Base-by-base conservation (phyloP, 2,329 filamentous ascomycete genomes). In the Cryphonectria carpinicola region DNA sequence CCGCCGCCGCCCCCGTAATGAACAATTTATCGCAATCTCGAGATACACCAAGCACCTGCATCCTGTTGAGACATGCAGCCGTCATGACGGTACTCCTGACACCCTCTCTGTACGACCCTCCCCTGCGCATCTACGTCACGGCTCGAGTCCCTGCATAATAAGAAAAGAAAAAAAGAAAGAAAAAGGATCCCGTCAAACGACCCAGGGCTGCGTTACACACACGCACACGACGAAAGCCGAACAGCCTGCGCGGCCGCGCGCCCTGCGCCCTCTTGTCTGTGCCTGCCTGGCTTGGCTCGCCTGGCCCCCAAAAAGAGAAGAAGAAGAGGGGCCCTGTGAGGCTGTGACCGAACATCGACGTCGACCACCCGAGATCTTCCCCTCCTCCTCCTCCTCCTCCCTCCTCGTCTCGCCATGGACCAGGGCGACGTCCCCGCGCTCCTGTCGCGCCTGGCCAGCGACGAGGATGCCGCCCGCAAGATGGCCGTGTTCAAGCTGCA, bases 401-500 rank as follows among this genome's bases (percentile, higher is more conserved):
- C 70, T n/a, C 46, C 54, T 60, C 10, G 37, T 39, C 60, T 63
- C 72, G 77, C 73, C 73, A 89, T 91, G 89, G 89, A 91, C 77
- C 89, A 90, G 82, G 88, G 87, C 76, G 89, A 91, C 76, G 89
- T 91, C 75, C 89, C 89, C 65, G 86, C 87, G 79, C 85, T 91
- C 75, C 84, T 91, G 76, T 84, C 87, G 82, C 88, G 89, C 74
- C 84, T 91, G 72, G 84, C 87, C 56, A 90, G 89, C 82, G 88
- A 91, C 76, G 89, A 97, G 82, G 96, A 99, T 85, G 95, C 93
- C 70, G 91, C 93, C 76, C 93, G 95, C 78, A 99, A 99, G 82
- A 98, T 98, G 93, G 96, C 96, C 72, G 96, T 97, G 72, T 99
- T 99, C 88, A 98, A 98, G 84, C 89, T 99, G 74, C 96, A 99